Percentiles rank a stretch among this genome's conserved stretches.
Conservation (phyloP, 495 filamentous ascomycete genomes). For the Daldinia caldariorum region DNA sequence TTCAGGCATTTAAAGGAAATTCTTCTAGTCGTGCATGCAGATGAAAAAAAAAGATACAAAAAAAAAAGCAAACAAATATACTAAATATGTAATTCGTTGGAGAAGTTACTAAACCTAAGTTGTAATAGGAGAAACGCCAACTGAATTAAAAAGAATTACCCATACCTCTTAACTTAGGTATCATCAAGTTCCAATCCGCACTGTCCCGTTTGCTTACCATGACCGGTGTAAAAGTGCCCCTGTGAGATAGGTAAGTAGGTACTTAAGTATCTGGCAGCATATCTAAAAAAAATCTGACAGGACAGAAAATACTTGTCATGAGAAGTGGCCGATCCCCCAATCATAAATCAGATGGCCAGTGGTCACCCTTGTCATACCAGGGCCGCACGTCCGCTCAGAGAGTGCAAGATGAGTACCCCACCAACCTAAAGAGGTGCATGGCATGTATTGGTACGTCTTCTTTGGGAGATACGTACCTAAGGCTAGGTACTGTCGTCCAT, state of each 20-base stretch:
- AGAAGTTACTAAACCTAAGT: background rate
- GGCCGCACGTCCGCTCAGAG: conserved; percentile 29
- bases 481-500: conserved; percentile 11
- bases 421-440: conserved; percentile 34
- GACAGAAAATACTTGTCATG: conserved; percentile 34
- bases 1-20: background rate
- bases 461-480: conserved; percentile 24
- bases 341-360: conserved; percentile 25
- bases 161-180: background rate
- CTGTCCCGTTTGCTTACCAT: conserved; percentile 37
- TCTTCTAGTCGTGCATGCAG: background rate
- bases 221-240: conserved; percentile 37
- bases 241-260: conserved; percentile 15
- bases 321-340: conserved; percentile 39
- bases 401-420: conserved; percentile 24
- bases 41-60: background rate
- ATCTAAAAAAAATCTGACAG: conserved; percentile 29
- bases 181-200: conserved; percentile 17
- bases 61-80: conserved; percentile 6
- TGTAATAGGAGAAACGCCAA: conserved; percentile 1
- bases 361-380: conserved; percentile 37
- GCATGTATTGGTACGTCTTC: conserved; percentile 34
- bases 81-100: background rate
- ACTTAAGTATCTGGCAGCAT: conserved; percentile 20
- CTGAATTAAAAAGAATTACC: background rate